Conservation (phyloP, 257 asterid species). For the Mitragyna speciosa region DNA sequence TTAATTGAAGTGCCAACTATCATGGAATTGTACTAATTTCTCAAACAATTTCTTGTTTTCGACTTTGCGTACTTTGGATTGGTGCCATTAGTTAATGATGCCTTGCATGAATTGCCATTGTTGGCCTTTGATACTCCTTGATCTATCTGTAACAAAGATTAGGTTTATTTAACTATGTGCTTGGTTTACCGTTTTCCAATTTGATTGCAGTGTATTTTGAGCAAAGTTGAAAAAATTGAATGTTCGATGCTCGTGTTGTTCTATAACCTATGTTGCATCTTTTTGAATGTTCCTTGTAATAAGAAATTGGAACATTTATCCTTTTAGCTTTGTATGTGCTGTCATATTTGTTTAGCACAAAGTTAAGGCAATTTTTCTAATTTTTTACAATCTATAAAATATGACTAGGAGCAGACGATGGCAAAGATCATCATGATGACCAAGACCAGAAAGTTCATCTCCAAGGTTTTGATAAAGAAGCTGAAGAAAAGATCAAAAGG, state of each 20-base stretch:
- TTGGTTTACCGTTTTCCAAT: no score
- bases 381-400: background rate
- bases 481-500: slow-evolving; percentile 71
- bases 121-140: background rate
- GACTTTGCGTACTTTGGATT: background rate
- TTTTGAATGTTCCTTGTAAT: background rate
- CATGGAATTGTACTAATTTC: background rate
- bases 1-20: no score
- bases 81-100: background rate
- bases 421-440: slow-evolving; percentile 69
- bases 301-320: background rate
- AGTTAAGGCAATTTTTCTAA: background rate
- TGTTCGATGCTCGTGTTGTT: background rate
- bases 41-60: background rate
- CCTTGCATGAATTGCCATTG: background rate
- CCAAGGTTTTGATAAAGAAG: slow-evolving; percentile 77
- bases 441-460: slow-evolving; percentile 54
- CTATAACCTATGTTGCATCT: background rate
- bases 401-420: slow-evolving; percentile 55
- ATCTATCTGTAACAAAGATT: background rate
- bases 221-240: background rate
- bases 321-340: background rate
- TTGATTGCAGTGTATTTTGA: background rate
- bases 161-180: no score
- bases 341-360: background rate